Base-by-base conservation (phyloP, 108 stramenopile genomes). In the Aurantiochytrium sp. region DNA sequence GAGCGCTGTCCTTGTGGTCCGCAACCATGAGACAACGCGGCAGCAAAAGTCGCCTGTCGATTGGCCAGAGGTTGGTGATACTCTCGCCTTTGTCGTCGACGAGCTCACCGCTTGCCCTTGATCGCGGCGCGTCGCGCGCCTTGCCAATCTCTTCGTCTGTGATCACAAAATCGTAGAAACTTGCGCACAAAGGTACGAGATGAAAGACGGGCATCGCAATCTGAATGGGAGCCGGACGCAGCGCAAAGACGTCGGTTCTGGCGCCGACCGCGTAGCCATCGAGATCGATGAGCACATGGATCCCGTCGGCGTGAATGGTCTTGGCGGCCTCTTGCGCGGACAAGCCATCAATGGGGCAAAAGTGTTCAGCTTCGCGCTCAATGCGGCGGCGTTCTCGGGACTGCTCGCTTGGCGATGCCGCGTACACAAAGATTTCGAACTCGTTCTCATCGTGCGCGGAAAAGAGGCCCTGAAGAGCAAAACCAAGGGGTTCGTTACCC, bases 21-120 rank as follows among this genome's bases (percentile, higher is more conserved):
- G 96, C 96, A 53, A 96, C 96, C 91, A 97, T 96, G 91, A 96
- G 96, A 60, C 92, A 95, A 89, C 96, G 96, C 35, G 97, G 97
- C 95, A 97, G 94, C 35, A 96, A 72, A 60, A 96, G 88, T n/a
- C 95, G 93, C 60, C 94, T 47, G 45, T 58, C 57, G 59, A 87
- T 72, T 29, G 95, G 95, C 64, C 64, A 69, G 64, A 42, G 25
- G 3, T 69, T 25, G 58, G 58, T 88, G 4, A 43, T 12, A 25
- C 87, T 88, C 8, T 69, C 25, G 76, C 76, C 76, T 35, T 83
- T 45, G 45, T 53, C 76, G 51, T 47, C 76, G 28, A 47, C 76
- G 25, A 83, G n/a, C 44, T 83, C 76, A 45, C 43, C 19, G 4
- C 16, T 45, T 6, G 6, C 45, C 49, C 6, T 45, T 44, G 47